Evolutionary conservation across 768 basidiomycete genomes (phyloP).

Genomic region (Amanita rimosa): DNA sequence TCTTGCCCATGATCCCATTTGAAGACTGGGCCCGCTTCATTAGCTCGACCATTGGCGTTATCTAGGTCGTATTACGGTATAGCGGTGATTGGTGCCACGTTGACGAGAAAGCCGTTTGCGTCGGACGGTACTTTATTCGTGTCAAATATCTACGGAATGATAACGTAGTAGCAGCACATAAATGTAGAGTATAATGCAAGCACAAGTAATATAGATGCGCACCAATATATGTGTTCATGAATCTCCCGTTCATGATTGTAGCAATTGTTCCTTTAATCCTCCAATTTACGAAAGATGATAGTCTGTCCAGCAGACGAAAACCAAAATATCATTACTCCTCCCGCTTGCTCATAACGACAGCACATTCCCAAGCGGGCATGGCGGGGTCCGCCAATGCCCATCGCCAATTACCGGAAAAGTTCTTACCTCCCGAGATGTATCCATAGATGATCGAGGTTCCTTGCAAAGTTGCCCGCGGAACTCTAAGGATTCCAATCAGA

Average conservation of each 20-base stretch:
- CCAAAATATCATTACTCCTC: constrained; percentile 11
- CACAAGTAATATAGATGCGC: background rate
- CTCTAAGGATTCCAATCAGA: constrained; percentile 39
- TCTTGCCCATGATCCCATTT: background rate
- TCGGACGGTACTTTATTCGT: background rate
- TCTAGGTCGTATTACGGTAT: background rate
- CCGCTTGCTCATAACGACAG: constrained; percentile 49
- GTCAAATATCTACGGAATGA: background rate
- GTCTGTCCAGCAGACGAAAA: background rate
- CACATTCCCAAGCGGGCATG: constrained; percentile 46
- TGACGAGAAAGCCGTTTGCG: background rate
- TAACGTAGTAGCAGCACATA: background rate
- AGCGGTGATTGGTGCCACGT: background rate
- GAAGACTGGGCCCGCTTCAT: background rate
- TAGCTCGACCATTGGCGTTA: background rate
- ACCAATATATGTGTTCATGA: background rate
- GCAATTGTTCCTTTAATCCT: background rate
- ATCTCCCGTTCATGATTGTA: no score
- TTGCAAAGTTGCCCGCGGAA: constrained; percentile 5
- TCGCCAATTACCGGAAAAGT: constrained; percentile 69
- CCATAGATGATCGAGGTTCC: constrained; percentile 51
- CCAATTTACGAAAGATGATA: background rate
- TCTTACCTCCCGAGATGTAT: constrained; percentile 53
- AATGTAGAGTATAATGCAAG: background rate
- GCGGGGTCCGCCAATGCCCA: constrained; percentile 30